Evolutionary conservation across 257 asterid species (phyloP).

Genomic region (Solanum clarkiae): DNA sequence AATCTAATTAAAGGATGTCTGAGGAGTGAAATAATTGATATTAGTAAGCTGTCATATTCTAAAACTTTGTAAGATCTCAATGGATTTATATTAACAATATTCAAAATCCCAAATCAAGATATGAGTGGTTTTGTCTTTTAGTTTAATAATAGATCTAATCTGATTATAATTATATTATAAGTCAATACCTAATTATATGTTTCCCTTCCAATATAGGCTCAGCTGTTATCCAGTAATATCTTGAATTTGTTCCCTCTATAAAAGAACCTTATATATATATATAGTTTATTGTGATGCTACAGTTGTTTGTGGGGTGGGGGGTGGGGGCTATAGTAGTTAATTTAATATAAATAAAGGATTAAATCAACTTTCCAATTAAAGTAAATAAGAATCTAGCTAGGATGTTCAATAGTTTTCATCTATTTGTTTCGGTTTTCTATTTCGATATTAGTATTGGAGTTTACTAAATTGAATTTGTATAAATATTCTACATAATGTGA

Average conservation of each 20-base stretch:
- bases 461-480: no score
- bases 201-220: not conserved
- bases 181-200: slow-evolving; percentile 5
- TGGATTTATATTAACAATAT: not conserved
- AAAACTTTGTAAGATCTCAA: not conserved
- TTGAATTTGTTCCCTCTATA: not conserved
- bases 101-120: not conserved
- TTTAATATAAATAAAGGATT: not conserved
- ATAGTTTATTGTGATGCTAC: not conserved
- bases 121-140: not conserved
- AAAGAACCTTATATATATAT: not conserved
- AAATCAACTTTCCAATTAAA: not conserved
- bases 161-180: not conserved
- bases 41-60: slow-evolving; percentile 2
- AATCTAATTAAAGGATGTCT: not conserved
- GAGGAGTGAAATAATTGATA: not conserved
- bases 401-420: not conserved
- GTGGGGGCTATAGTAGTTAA: no score
- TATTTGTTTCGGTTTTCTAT: not conserved
- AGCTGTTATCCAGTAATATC: slow-evolving; percentile 2
- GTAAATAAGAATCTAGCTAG: not conserved
- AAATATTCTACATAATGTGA: no score
- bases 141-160: not conserved
- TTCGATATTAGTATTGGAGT: no score
- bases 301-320: no score